A percentile compares a stretch with the other conserved stretches of the same genome.
phyloP scores from a whole-genome alignment of 176 grass and related monocot genomes.

The Leersia perrieri region DNA sequence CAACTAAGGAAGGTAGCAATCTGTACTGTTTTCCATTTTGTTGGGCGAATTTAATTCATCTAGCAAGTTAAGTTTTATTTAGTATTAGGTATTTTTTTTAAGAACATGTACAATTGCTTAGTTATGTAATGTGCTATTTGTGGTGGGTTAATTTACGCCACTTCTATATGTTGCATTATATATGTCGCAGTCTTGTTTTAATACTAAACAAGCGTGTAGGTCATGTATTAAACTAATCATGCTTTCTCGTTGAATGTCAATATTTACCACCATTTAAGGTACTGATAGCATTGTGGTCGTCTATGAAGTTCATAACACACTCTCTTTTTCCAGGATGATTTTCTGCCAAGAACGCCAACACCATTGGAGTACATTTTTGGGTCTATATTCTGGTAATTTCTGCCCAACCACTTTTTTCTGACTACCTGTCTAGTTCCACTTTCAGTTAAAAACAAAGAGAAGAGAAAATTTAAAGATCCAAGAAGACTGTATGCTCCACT shows the following conservation, averaged over 20 bases:
- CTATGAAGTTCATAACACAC: background rate
- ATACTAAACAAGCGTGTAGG: constrained; percentile 3
- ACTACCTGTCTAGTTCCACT: background rate
- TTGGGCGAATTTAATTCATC: background rate
- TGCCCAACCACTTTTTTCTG: constrained; percentile 19
- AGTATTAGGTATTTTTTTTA: background rate
- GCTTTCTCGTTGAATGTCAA: background rate
- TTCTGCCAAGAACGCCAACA: constrained; percentile 95
- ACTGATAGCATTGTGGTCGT: background rate
- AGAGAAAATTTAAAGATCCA: constrained; percentile 72
- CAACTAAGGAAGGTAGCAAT: background rate
- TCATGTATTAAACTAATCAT: background rate
- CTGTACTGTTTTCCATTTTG: background rate
- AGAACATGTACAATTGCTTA: background rate
- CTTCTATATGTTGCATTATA: constrained; percentile 17
- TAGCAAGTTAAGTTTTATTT: background rate
- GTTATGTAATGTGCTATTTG: background rate
- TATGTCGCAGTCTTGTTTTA: background rate
- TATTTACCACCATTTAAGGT: background rate
- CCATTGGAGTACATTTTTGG: constrained; percentile 90
- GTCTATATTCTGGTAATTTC: constrained; percentile 88
- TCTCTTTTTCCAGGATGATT: constrained; percentile 75
- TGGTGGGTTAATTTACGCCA: background rate
- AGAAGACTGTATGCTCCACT: constrained; percentile 46
- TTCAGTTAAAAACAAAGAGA: background rate